Evolutionary conservation across 192 early-diverging fungal genomes (phyloP), one percentile per base, ranked within the genome.

Genomic region (Entomortierella beljakovae): DNA sequence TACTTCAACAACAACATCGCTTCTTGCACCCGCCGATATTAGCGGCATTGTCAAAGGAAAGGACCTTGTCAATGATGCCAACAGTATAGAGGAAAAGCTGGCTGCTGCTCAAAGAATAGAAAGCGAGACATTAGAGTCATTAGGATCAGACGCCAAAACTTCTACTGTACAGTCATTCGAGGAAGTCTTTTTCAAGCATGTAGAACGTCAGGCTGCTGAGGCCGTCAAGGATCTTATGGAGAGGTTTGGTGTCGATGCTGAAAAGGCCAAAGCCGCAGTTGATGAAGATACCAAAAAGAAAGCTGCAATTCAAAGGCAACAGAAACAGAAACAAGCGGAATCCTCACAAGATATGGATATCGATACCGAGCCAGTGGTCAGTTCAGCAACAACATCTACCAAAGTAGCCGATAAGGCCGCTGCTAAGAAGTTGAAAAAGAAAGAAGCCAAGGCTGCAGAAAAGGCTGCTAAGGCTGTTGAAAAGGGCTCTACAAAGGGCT

Each of bases 181-280:
- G 29, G 60, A 59, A 0, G 62, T 62, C 7, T 86, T 86, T 48
- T 71, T 86, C 31, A 32, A 60, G 9, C 54, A 82, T 57, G 57
- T 79, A 16, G 48, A 70, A 37, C 70, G 50, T 0, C 60, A 69
- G 61, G 32, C 60, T 10, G 42, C 65, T 13, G 65, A 68, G 37
- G 73, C 70, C 49, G 23, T 63, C 20, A 25, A 43, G 5, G 70
- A 71, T 29, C 29, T 63, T 10, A 37, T 71, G 60, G 40, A 49
- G 10, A 40, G 55, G 8, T 50, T 43, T 49, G 61, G 61, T 22
- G 55, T 64, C 20, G 46, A 64, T 22, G 23, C 54, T 0, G 43
- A 64, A 2, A 56, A 72, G 35, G 70, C 48, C 18, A 57, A 72
- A 25, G 46, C 28, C 1, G 70, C 61, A 28, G 55, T 72, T 13